phyloP scores from a whole-genome alignment of 2,329 filamentous ascomycete species.

The Arachnomyces sp. region DNA sequence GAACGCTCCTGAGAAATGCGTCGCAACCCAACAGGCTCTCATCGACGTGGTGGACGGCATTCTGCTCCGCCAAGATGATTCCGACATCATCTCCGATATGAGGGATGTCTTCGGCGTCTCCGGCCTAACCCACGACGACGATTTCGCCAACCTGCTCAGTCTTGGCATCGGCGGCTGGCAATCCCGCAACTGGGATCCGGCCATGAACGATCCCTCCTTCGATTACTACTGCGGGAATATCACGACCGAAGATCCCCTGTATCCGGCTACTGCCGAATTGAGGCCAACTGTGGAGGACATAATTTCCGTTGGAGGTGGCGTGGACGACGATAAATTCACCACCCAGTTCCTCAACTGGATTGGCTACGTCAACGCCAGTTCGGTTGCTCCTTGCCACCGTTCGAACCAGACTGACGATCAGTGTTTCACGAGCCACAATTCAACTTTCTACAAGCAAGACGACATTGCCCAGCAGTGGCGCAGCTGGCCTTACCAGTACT shows the following conservation, averaged over 20 bases:
- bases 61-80: slow-evolving; percentile 41
- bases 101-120: slow-evolving; percentile 47
- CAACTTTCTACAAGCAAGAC: slow-evolving; percentile 38
- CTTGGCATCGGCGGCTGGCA: slow-evolving; percentile 46
- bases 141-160: slow-evolving; percentile 45
- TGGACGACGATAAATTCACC: slow-evolving; percentile 34
- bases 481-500: slow-evolving; percentile 52
- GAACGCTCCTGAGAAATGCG: slow-evolving; percentile 54
- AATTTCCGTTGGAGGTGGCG: slow-evolving; percentile 39
- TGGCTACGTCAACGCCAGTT: slow-evolving; percentile 44
- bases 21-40: slow-evolving; percentile 54
- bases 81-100: slow-evolving; percentile 35
- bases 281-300: slow-evolving; percentile 36
- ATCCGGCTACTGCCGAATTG: slow-evolving; percentile 30
- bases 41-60: slow-evolving; percentile 53
- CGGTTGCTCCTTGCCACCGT: slow-evolving; percentile 30
- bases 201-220: slow-evolving; percentile 41
- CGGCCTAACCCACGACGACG: slow-evolving; percentile 36
- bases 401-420: slow-evolving; percentile 37
- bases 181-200: slow-evolving; percentile 52
- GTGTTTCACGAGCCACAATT: slow-evolving; percentile 45
- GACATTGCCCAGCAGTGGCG: slow-evolving; percentile 38
- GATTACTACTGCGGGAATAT: slow-evolving; percentile 50
- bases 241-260: slow-evolving; percentile 38
- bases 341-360: slow-evolving; percentile 50